phyloP scores from a whole-genome alignment of 2,329 filamentous ascomycete genomes.

The Elsinoe arachidis region DNA sequence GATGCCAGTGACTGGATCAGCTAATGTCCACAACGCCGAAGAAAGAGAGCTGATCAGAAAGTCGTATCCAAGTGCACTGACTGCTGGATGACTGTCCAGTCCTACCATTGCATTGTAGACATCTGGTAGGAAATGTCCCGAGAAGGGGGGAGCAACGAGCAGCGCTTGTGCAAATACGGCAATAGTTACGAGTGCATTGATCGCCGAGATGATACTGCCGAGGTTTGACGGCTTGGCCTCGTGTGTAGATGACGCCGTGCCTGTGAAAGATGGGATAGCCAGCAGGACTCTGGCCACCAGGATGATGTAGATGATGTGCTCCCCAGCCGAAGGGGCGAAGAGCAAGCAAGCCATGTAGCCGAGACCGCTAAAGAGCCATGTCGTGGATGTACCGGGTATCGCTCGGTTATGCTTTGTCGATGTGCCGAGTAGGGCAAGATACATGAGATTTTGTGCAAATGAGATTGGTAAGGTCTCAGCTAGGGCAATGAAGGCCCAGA shows the following conservation, averaged over 20 bases:
- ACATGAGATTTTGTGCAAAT: constrained; percentile 28
- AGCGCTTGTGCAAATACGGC: neutral
- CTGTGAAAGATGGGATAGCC: constrained; percentile 18
- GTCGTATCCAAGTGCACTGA: constrained; percentile 25
- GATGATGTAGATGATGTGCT: constrained; percentile 20
- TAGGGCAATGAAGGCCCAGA: constrained; percentile 28
- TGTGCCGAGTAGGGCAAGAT: constrained; percentile 22
- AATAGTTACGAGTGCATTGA: neutral
- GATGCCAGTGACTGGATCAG: neutral
- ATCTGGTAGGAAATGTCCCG: neutral
- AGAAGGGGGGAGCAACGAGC: constrained; percentile 4
- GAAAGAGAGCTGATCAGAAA: constrained; percentile 18
- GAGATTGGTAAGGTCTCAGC: constrained; percentile 29
- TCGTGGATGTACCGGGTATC: neutral
- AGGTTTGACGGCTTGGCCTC: neutral
- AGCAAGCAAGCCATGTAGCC: constrained; percentile 17
- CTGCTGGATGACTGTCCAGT: constrained; percentile 25
- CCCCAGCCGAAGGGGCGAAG: constrained; percentile 13
- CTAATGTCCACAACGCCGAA: neutral
- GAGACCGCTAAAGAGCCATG: constrained; percentile 11
- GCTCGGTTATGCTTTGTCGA: constrained; percentile 7
- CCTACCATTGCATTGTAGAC: constrained; percentile 4
- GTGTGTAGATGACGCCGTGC: neutral
- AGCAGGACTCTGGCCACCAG: constrained; percentile 21
- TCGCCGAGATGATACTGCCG: neutral